Base-by-base conservation (phyloP, 768 basidiomycete species). In the Pleurotus eryngii region DNA sequence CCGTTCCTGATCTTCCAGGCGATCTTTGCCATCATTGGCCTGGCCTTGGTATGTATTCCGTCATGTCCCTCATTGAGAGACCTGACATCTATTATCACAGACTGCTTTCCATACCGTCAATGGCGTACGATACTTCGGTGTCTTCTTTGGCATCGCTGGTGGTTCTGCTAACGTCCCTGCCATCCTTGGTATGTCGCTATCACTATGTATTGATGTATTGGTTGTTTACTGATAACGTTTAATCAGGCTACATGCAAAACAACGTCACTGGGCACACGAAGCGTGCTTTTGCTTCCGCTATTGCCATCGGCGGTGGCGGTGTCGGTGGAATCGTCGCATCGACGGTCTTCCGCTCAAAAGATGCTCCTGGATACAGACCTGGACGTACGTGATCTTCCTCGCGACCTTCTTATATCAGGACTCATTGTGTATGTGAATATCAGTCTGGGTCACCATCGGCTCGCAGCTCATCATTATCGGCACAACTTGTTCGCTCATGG, bases 261-360 rank as follows among this genome's bases (percentile, higher is more conserved):
- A 75, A 75, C 57, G 63, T 74, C 22, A 66, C 69, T 6, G 67
- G 70, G 3, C 70, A 76, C 59, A 68, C 64, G 27, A 75, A 76
- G 64, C 73, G 76, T 39, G 65, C 75, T 6, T 73, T 79, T 5
- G 70, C 72, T n/a, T 75, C 70, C 5, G 74, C 73, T 2, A 55
- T 68, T n/a, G 70, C 71, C 39, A 65, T 73, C 35, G 65, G 68
- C 0, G 68, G 72, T 49, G 74, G 72, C 20, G 75, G 75, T 24
- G 65, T 76, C 35, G 73, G 74, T 20, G 75, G 75, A 30, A 72
- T 76, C 57, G 64, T 76, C 37, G 73, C 73, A 8, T 73, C 73
- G 4, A 72, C 69, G 35, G 70, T 73, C 57, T 76, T 66, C 58
- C 67, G 70, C 5, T 65, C 74, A 49, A 43, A 70, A 48, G 74